These are phyloP conservation scores for Cryphonectria naterciae DNA, from an alignment of 2,329 filamentous ascomycete species.

Conservation along the genomic window DNA sequence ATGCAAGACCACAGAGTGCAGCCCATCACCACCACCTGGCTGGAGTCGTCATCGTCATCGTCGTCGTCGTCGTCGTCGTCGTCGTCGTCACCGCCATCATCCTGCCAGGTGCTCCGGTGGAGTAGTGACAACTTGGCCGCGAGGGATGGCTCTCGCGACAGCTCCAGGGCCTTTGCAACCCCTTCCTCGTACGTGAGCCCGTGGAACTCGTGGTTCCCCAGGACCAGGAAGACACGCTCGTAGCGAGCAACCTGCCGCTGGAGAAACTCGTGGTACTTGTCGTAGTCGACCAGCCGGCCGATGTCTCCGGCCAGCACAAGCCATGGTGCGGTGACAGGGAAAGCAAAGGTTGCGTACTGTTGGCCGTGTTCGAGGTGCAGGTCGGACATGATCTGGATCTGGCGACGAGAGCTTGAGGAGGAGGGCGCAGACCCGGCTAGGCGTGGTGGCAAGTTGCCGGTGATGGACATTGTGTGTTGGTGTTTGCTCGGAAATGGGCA, in stretches of 20 bases:
- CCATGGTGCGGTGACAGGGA: conserved; percentile 45
- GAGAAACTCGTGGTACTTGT: conserved; percentile 51
- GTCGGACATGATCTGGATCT: conserved; percentile 53
- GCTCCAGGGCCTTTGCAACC: conserved; percentile 41
- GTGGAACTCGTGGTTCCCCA: conserved; percentile 62
- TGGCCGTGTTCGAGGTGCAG: conserved; percentile 53
- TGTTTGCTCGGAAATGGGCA: too few species aligned
- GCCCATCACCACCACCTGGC: too few species aligned
- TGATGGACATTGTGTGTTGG: not conserved
- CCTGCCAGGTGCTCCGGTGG: conserved; percentile 46
- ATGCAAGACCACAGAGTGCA: too few species aligned
- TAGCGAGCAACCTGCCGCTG: conserved; percentile 49
- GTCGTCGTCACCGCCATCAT: conserved; percentile 34
- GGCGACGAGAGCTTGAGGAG: not conserved
- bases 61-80: too few species aligned
- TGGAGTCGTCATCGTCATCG: conserved; percentile 32
- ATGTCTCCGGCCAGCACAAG: conserved; percentile 56
- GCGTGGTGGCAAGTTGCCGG: not conserved
- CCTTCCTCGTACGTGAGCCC: conserved; percentile 44
- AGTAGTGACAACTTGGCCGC: conserved; percentile 47
- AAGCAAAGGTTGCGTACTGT: conserved; percentile 47
- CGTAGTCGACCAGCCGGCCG: conserved; percentile 52
- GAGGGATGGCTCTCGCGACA: conserved; percentile 45
- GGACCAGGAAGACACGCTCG: conserved; percentile 50
- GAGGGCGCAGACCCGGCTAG: too few species aligned